Evolutionary conservation across 2,329 filamentous ascomycete species (phyloP).

Genomic region (Alternaria incomplexa): DNA sequence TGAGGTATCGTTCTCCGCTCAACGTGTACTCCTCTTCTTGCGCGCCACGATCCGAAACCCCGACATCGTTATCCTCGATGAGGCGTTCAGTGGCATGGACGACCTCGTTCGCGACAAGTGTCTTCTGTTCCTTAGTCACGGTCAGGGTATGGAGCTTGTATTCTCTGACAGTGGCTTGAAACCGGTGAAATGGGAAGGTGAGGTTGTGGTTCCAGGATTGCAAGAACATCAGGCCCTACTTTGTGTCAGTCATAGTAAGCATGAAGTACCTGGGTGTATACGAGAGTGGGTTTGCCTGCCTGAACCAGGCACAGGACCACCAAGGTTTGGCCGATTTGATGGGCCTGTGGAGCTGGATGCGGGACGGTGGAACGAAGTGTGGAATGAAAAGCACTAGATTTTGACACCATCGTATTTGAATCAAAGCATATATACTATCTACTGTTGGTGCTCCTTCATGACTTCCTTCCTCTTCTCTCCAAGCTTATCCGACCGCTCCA

Average conservation of each 20-base stretch:
- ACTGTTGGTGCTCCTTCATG: background rate
- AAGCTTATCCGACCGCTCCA: conserved; percentile 42
- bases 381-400: conserved; percentile 18
- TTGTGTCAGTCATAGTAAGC: conserved; percentile 89
- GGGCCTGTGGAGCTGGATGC: conserved; percentile 66
- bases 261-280: conserved; percentile 86
- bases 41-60: conserved; percentile 54
- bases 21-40: conserved; percentile 84
- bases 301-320: conserved; percentile 70
- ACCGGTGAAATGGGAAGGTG: conserved; percentile 56
- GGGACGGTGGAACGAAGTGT: conserved; percentile 67
- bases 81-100: conserved; percentile 60
- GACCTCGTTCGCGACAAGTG: conserved; percentile 79
- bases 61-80: conserved; percentile 59
- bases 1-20: conserved; percentile 77
- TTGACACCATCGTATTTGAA: background rate
- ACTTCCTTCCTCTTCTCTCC: background rate
- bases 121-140: conserved; percentile 72
- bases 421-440: background rate
- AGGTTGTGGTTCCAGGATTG: conserved; percentile 66
- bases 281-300: conserved; percentile 87
- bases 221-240: conserved; percentile 77
- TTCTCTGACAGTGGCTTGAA: conserved; percentile 40
- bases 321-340: conserved; percentile 69
- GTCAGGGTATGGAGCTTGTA: conserved; percentile 48